These are phyloP conservation scores for Malus fusca DNA, from an alignment of 306 rosid species.

Conservation along the genomic window DNA sequence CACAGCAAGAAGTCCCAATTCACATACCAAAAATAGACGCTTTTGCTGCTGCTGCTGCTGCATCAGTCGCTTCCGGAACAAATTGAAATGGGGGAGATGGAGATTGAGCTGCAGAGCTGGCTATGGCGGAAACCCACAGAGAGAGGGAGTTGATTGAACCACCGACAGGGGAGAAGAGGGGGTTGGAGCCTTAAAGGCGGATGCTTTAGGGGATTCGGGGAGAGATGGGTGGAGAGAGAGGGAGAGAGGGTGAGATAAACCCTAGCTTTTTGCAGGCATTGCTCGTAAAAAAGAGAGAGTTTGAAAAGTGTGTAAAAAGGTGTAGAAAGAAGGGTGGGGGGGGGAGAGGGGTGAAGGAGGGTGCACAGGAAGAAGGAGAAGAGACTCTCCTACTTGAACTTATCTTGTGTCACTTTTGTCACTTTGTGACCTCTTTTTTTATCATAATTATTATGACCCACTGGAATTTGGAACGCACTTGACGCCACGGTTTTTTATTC, in stretches of 20 bases:
- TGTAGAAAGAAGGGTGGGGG: conserved; percentile 4
- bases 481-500: background rate
- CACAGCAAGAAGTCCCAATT: conserved; percentile 13
- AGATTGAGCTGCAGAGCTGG: background rate
- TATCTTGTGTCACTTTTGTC: background rate
- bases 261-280: conserved; percentile 35
- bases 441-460: conserved; percentile 14
- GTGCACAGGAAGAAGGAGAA: background rate
- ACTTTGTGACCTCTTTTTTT: conserved; percentile 8
- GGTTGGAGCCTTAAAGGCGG: background rate
- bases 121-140: conserved; percentile 24
- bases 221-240: background rate
- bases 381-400: background rate
- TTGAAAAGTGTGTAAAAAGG: conserved; percentile 22
- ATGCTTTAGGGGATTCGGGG: conserved; percentile 24
- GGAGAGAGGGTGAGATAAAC: conserved; percentile 7
- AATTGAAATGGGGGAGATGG: background rate
- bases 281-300: conserved; percentile 51
- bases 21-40: conserved; percentile 1
- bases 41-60: background rate
- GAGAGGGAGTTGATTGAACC: conserved; percentile 3
- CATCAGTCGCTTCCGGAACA: background rate
- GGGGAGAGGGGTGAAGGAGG: background rate
- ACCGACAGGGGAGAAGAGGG: conserved; percentile 14
- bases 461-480: conserved; percentile 29